Percentiles rank a stretch among this genome's conserved stretches.
These are phyloP conservation scores for Leucocoprinus birnbaumii DNA, from an alignment of 768 basidiomycete genomes.

Conservation along the genomic window DNA sequence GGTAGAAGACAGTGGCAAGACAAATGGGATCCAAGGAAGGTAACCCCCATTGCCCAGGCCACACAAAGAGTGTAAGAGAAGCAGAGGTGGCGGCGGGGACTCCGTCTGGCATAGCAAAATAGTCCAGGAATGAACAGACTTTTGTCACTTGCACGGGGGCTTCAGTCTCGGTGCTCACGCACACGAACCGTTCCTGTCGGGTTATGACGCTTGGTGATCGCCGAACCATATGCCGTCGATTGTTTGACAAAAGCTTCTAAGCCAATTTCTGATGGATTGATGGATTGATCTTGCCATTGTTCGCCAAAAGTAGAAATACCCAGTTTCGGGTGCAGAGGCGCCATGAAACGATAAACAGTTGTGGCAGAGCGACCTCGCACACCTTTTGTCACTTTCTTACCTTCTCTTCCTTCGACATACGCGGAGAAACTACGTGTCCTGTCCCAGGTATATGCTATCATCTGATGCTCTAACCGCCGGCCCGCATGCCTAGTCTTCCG, in stretches of 20 bases:
- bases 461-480: conserved; percentile 4
- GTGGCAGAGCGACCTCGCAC: background rate
- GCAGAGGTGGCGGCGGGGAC: too few relatives aligned
- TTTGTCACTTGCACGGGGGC: background rate
- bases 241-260: background rate
- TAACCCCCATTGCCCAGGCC: conserved; percentile 65
- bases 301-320: conserved; percentile 5
- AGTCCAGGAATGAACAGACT: background rate
- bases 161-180: too few relatives aligned
- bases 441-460: background rate
- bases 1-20: conserved; percentile 61
- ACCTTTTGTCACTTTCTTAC: background rate
- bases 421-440: conserved; percentile 4
- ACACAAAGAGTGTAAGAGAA: conserved; percentile 49
- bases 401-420: background rate
- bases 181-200: too few relatives aligned
- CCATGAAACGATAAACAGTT: background rate
- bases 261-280: background rate
- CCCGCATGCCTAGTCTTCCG: background rate
- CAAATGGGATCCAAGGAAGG: conserved; percentile 67
- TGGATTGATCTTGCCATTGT: conserved; percentile 2
- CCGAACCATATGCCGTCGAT: too few relatives aligned
- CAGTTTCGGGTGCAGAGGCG: background rate
- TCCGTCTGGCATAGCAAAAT: background rate
- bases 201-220: too few relatives aligned